phyloP scores from a whole-genome alignment of 176 grass and related monocot genomes.

The Triticum dicoccoides region DNA sequence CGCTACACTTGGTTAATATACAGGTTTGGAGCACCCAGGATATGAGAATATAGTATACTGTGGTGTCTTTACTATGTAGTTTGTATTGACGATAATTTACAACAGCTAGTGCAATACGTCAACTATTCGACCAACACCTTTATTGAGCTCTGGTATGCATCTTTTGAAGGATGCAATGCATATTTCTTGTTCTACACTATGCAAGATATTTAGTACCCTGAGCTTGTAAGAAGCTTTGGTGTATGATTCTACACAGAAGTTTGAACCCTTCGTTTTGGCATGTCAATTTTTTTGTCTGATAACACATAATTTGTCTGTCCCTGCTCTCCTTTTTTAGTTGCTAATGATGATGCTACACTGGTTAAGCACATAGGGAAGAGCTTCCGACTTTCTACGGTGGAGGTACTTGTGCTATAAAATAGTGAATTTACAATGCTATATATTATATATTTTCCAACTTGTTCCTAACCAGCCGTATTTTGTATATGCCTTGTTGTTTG shows the following conservation, averaged over 20 bases:
- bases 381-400: slow-evolving; percentile 79
- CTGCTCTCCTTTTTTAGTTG: slow-evolving; percentile 40
- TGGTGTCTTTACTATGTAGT: not conserved
- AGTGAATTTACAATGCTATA: slow-evolving; percentile 12
- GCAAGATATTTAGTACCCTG: not conserved
- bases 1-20: not conserved
- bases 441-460: not conserved
- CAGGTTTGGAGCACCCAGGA: not conserved
- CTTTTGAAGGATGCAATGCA: not conserved
- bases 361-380: slow-evolving; percentile 89
- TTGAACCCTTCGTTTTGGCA: not conserved
- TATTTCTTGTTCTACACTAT: not conserved
- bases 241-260: not conserved
- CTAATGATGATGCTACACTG: slow-evolving; percentile 78
- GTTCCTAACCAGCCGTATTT: not conserved
- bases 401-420: slow-evolving; percentile 46
- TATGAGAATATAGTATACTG: not conserved
- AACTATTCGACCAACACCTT: not conserved
- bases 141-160: slow-evolving; percentile 10
- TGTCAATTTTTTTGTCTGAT: not conserved
- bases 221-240: not conserved
- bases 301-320: not conserved
- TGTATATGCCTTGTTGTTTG: slow-evolving; percentile 15
- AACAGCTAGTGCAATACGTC: not conserved
- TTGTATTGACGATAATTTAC: not conserved